phyloP scores from a whole-genome alignment of 805 yeast genomes.

The Wickerhamiella kurtzmanii region DNA sequence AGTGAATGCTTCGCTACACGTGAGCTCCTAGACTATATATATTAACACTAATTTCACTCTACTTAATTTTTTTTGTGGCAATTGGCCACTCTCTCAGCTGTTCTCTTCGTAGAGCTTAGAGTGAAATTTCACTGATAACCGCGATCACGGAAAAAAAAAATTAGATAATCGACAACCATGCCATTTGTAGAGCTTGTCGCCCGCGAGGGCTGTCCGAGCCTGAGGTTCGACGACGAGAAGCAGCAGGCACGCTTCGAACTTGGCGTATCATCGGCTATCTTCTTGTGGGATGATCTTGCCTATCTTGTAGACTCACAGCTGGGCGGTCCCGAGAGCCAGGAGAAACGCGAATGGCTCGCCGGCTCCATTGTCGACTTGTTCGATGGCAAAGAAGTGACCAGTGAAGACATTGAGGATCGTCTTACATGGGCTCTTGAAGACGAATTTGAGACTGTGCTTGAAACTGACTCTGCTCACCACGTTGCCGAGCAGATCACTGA shows the following conservation, averaged over 20 bases:
- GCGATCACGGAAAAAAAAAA: no score
- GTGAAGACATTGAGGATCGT: slow-evolving; percentile 70
- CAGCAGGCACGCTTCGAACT: slow-evolving; percentile 81
- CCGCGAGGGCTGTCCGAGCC: slow-evolving; percentile 9
- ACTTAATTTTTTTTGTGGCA: not conserved
- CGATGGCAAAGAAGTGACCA: slow-evolving; percentile 49
- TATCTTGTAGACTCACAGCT: slow-evolving; percentile 85
- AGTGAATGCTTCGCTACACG: not conserved
- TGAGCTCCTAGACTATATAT: not conserved
- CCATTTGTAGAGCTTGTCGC: slow-evolving; percentile 3
- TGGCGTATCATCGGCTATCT: slow-evolving; percentile 84
- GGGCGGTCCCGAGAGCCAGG: slow-evolving; percentile 91
- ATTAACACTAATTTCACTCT: not conserved
- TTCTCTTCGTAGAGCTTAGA: not conserved
- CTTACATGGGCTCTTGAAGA: slow-evolving; percentile 82
- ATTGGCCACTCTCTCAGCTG: not conserved
- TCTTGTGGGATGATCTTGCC: slow-evolving; percentile 76
- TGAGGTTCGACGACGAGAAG: slow-evolving; percentile 33
- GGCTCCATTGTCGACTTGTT: slow-evolving; percentile 73
- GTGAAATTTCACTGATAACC: not conserved
- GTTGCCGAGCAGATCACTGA: slow-evolving; percentile 56
- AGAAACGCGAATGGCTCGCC: slow-evolving; percentile 90
- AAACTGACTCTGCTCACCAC: slow-evolving; percentile 73
- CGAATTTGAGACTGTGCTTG: slow-evolving; percentile 80
- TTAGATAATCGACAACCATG: not conserved